Conservation (phyloP, 805 yeast species). For the Pichia manshurica region DNA sequence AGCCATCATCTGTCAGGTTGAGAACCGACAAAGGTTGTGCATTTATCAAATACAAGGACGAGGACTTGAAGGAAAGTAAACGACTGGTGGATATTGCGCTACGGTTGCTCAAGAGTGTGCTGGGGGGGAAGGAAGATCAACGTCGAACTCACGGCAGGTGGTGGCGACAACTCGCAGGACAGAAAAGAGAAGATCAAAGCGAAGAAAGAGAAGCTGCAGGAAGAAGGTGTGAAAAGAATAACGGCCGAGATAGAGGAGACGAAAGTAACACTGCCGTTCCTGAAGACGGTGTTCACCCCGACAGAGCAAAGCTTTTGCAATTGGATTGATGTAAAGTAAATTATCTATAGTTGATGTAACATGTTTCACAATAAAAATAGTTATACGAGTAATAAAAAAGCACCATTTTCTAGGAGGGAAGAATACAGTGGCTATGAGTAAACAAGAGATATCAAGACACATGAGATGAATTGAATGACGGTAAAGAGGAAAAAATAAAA, state of each 20-base stretch:
- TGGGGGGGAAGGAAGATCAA: slow-evolving; percentile 77
- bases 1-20: slow-evolving; percentile 72
- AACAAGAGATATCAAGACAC: no score
- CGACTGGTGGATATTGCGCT: slow-evolving; percentile 80
- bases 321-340: slow-evolving; percentile 12
- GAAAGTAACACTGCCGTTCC: slow-evolving; percentile 15
- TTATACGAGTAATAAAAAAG: no score
- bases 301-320: slow-evolving; percentile 48
- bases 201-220: slow-evolving; percentile 71
- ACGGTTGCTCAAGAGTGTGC: slow-evolving; percentile 68
- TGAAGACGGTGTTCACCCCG: slow-evolving; percentile 52
- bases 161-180: slow-evolving; percentile 83
- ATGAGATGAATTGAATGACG: no score
- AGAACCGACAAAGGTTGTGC: slow-evolving; percentile 89
- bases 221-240: slow-evolving; percentile 60
- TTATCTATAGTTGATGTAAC: no score
- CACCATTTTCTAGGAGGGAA: no score
- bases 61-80: slow-evolving; percentile 52
- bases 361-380: no score
- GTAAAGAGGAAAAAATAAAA: no score
- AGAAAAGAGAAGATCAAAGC: slow-evolving; percentile 65
- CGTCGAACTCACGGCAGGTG: slow-evolving; percentile 96
- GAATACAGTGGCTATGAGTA: no score
- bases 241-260: slow-evolving; percentile 38
- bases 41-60: slow-evolving; percentile 67